Evolutionary conservation across 805 yeast species (phyloP).

Genomic region (Saturnispora gosingensis): DNA sequence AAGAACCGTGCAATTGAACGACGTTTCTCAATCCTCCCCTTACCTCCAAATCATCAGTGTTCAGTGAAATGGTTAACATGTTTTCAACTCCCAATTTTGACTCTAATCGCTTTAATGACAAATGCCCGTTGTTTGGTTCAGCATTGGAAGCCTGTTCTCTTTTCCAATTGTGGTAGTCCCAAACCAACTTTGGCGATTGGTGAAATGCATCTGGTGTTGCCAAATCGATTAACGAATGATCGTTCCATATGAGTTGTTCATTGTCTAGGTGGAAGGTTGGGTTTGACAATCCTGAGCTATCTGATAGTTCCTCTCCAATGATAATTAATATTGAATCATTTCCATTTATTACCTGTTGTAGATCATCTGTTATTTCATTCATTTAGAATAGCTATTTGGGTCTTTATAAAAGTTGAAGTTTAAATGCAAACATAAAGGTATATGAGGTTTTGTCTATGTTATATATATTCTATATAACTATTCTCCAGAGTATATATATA

Average conservation of each 20-base stretch:
- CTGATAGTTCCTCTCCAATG: neutral
- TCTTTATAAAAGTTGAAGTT: neutral
- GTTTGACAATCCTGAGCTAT: neutral
- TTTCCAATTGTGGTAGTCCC: conserved; percentile 79
- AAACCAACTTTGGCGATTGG: conserved; percentile 74
- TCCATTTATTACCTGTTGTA: neutral
- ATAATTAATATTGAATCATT: neutral
- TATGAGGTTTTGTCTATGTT: neutral
- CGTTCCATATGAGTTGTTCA: conserved; percentile 41
- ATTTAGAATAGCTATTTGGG: neutral
- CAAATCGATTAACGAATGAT: conserved; percentile 68
- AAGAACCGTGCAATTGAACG: conserved; percentile 49
- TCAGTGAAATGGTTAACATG: conserved; percentile 19
- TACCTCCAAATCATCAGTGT: conserved; percentile 66
- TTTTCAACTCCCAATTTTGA: neutral
- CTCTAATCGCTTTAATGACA: neutral
- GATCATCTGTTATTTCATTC: neutral
- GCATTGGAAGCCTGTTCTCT: conserved; percentile 57
- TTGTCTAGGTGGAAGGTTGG: conserved; percentile 39
- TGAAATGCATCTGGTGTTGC: conserved; percentile 91
- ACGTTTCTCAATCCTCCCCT: conserved; percentile 34
- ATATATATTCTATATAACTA: neutral
- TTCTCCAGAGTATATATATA: neutral
- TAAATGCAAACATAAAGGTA: neutral
- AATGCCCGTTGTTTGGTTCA: conserved; percentile 31